Evolutionary conservation across 2,329 filamentous ascomycete species (phyloP), one percentile per base, ranked within the genome.

Genomic region (Aspergillus pseudoglaucus): DNA sequence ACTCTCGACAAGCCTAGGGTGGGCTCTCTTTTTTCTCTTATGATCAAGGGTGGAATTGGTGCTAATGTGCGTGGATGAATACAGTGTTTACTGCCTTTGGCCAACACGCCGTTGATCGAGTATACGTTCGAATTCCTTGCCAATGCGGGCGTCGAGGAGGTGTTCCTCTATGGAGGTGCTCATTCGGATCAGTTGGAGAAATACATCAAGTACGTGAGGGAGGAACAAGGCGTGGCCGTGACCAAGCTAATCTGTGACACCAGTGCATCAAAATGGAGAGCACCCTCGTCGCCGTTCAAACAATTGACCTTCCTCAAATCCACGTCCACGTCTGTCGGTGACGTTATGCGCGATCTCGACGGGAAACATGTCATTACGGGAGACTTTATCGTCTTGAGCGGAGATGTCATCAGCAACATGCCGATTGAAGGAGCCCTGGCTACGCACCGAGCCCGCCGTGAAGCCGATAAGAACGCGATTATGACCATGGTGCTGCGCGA

Each of bases 61-160:
- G 33, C 8, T 37, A 25, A 41, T 41, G 18, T 7, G 18, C 10
- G 20, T 15, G 22, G 10, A 17, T 6, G 10, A 22, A 30, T n/a
- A 25, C 61, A 94, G 88, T 97, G 93, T 74, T 84, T 98, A 27
- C 78, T 98, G 6, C 90, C 91, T 9, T 79, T 98, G 51, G 93
- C 89, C 51, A 97, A 97, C 68, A 90, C 85, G 1, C 91, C 93
- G 32, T 77, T 98, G 53, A 95, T 98, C 71, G 93, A 98, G 69
- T 97, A 98, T 68, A 97, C 91, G 3, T 83, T 97, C 61, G 90
- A 97, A 64, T 97, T 95, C 62, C 83, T 98, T 1, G 90, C 90
- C 55, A 91, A 91, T 78, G 90, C 93, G 49, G 90, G 90, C 49
- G 90, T 97, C n/a, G 84, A 93, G 59, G 88, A 96, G 56, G 87